Conservation (phyloP, 2,329 filamentous ascomycete species). For the Trichoderma koningii region DNA sequence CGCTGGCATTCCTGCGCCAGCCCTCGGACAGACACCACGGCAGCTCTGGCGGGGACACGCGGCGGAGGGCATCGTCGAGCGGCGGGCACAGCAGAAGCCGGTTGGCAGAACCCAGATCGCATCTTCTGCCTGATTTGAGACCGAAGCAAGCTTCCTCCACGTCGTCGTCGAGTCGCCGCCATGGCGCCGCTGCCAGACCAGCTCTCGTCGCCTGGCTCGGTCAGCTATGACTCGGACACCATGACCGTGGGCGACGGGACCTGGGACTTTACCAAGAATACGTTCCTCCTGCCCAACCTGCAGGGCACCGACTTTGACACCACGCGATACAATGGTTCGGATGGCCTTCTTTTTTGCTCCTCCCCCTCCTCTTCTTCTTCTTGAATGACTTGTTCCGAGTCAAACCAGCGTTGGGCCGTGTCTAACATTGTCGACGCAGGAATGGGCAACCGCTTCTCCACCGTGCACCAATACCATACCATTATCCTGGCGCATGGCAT, state of each 20-base stretch:
- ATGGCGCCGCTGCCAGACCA: constrained; percentile 63
- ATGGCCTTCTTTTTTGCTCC: not conserved
- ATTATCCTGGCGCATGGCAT: constrained; percentile 73
- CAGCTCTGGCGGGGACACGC: not conserved
- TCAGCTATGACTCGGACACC: constrained; percentile 72
- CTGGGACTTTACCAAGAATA: constrained; percentile 77
- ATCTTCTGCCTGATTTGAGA: not conserved
- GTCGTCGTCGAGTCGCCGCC: constrained; percentile 44
- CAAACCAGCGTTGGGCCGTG: not conserved
- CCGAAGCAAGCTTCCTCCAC: not conserved
- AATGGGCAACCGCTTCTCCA: constrained; percentile 79
- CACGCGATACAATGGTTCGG: constrained; percentile 77
- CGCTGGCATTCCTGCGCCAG: not conserved
- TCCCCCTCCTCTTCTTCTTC: no score
- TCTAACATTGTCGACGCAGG: constrained; percentile 49
- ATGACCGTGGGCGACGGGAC: constrained; percentile 79
- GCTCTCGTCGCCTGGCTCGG: constrained; percentile 70
- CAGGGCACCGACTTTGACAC: constrained; percentile 77
- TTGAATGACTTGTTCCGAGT: not conserved
- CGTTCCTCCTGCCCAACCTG: constrained; percentile 76
- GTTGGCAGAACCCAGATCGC: not conserved
- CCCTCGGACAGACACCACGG: not conserved
- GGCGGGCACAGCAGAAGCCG: not conserved
- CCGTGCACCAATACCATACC: constrained; percentile 67
- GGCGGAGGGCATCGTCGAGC: not conserved